Percentiles rank a stretch among this genome's conserved stretches.
Evolutionary conservation across 2,329 filamentous ascomycete species (phyloP).

Genomic region (Phialophora verrucosa): DNA sequence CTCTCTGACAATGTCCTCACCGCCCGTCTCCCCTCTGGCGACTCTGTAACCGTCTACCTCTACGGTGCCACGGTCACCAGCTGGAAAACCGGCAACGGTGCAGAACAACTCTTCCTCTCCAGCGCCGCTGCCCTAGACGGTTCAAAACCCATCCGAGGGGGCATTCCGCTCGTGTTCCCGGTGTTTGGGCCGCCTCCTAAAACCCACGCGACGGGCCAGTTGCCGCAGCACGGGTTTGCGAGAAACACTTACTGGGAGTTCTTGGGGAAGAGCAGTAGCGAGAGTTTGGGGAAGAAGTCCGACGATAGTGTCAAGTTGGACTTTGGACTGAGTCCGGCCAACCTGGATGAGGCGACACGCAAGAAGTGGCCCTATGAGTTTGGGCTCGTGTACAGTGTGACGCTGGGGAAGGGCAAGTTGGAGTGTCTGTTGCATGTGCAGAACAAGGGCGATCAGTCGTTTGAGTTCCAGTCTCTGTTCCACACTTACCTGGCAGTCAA

Average conservation of each 20-base stretch:
- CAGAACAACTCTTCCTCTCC: conserved; percentile 87
- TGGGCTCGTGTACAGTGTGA: conserved; percentile 90
- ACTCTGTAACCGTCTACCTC: conserved; percentile 84
- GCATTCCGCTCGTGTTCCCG: conserved; percentile 37
- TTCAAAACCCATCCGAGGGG: conserved; percentile 82
- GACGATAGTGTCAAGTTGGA: conserved; percentile 86
- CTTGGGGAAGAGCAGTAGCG: conserved; percentile 79
- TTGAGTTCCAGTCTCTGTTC: conserved; percentile 89
- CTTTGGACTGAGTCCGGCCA: conserved; percentile 81
- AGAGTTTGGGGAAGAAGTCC: conserved; percentile 50
- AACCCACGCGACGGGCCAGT: conserved; percentile 75
- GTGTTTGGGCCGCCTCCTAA: conserved; percentile 81
- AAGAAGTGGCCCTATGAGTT: conserved; percentile 86
- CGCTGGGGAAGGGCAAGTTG: conserved; percentile 74
- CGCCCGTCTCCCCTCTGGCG: conserved; percentile 83
- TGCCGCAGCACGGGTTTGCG: conserved; percentile 94
- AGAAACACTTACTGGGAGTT: conserved; percentile 92
- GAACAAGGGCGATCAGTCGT: conserved; percentile 81
- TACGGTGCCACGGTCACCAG: conserved; percentile 90
- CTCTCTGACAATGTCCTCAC: conserved; percentile 75
- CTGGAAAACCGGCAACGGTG: conserved; percentile 82
- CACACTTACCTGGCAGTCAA: conserved; percentile 87
- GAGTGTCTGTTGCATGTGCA: conserved; percentile 83
- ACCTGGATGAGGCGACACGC: conserved; percentile 70
- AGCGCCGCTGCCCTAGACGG: conserved; percentile 82